Conservation (phyloP, 2,329 filamentous ascomycete species). For the Fusarium dimerum region DNA sequence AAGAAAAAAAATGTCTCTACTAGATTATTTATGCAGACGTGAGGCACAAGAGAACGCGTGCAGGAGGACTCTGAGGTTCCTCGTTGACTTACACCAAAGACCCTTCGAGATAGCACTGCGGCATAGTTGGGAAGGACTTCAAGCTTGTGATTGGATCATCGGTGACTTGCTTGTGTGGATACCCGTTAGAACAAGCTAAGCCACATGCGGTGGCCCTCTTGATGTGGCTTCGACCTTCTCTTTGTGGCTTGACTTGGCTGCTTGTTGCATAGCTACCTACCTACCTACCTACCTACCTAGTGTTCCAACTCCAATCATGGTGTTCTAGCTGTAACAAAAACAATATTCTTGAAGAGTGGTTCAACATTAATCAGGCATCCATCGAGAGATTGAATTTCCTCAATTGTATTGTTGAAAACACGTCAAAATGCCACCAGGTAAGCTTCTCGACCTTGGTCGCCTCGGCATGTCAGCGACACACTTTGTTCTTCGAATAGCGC, state of each 20-base stretch:
- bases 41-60: no score
- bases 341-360: not conserved
- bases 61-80: no score
- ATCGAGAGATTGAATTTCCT: not conserved
- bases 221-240: not conserved
- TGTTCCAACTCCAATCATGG: not conserved
- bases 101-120: no score
- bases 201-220: not conserved
- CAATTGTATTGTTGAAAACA: not conserved
- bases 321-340: not conserved
- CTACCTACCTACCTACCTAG: not conserved
- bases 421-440: slow-evolving; percentile 31
- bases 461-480: not conserved
- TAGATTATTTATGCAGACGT: no score
- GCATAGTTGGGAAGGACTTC: no score
- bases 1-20: no score
- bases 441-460: not conserved
- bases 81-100: no score
- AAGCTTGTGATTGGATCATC: no score
- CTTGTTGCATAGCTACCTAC: not conserved
- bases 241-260: not conserved
- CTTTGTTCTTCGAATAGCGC: slow-evolving; percentile 1
- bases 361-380: slow-evolving; percentile 1
- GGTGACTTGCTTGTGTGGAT: not conserved
- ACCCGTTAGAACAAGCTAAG: not conserved